Percentiles rank a stretch among this genome's conserved stretches.
phyloP scores from a whole-genome alignment of 2,329 filamentous ascomycete species.

The Dothiorella sarmentorum region DNA sequence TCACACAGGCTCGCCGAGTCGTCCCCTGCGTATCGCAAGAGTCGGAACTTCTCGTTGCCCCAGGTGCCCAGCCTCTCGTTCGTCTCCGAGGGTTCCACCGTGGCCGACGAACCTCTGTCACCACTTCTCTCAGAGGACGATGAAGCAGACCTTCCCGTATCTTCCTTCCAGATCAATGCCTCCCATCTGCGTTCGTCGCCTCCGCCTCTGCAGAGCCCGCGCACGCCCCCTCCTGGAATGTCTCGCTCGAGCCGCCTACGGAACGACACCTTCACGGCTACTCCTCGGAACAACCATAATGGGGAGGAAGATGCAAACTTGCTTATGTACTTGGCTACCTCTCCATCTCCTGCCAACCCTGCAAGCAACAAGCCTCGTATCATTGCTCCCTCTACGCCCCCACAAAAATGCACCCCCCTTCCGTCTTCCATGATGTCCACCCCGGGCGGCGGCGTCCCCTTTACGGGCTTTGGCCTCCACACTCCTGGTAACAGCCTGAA shows the following conservation, averaged over 20 bases:
- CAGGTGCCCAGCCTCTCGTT: constrained; percentile 74
- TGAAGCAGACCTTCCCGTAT: constrained; percentile 72
- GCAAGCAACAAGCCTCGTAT: constrained; percentile 44
- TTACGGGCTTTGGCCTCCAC: constrained; percentile 60
- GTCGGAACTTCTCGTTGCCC: constrained; percentile 69
- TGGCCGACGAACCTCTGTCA: constrained; percentile 60
- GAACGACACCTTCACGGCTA: constrained; percentile 35
- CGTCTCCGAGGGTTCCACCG: constrained; percentile 66
- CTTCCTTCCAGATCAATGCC: constrained; percentile 62
- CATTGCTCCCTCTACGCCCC: constrained; percentile 54
- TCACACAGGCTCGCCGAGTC: constrained; percentile 75
- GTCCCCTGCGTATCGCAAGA: constrained; percentile 77
- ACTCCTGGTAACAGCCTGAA: constrained; percentile 87
- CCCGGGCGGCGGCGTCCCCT: constrained; percentile 57
- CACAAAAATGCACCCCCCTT: constrained; percentile 54
- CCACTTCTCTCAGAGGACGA: constrained; percentile 71
- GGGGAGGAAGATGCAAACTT: constrained; percentile 82
- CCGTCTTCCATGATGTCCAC: constrained; percentile 90
- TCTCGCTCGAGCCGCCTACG: constrained; percentile 40
- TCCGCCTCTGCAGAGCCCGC: constrained; percentile 51
- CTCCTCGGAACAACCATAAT: constrained; percentile 49
- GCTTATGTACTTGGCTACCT: constrained; percentile 84
- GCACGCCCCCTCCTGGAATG: constrained; percentile 39
- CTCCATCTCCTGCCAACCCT: constrained; percentile 77
- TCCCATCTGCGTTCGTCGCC: constrained; percentile 72